Conservation (phyloP, 306 rosid genomes). For the Lotus japonicus region DNA sequence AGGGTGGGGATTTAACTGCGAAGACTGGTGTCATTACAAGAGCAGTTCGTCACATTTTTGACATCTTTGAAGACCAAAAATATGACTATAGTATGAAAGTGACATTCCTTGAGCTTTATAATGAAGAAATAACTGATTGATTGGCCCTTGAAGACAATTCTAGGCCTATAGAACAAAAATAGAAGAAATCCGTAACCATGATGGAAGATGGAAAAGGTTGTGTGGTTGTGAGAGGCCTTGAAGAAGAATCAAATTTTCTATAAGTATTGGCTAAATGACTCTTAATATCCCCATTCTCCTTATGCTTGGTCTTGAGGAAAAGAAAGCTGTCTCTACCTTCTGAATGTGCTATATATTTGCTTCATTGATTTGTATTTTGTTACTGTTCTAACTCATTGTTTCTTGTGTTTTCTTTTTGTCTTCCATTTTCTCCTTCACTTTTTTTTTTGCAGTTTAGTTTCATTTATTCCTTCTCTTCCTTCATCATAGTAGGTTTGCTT, state of each 20-base stretch:
- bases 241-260: slow-evolving; percentile 89
- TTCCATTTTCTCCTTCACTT: no score
- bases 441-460: no score
- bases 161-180: slow-evolving; percentile 61
- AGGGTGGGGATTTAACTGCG: slow-evolving; percentile 83
- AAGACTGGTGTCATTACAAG: slow-evolving; percentile 97
- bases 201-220: slow-evolving; percentile 98
- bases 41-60: slow-evolving; percentile 90
- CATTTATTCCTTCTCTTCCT: no score
- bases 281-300: no score
- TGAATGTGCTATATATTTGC: no score
- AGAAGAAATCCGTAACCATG: slow-evolving; percentile 61
- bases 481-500: no score
- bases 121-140: slow-evolving; percentile 86
- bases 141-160: slow-evolving; percentile 68
- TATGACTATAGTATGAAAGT: slow-evolving; percentile 92
- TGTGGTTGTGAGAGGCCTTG: slow-evolving; percentile 85
- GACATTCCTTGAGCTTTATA: slow-evolving; percentile 87
- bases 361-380: no score
- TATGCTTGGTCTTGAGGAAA: no score
- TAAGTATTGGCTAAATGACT: no score
- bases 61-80: slow-evolving; percentile 73
- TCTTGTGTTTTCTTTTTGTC: no score
- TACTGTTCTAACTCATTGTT: no score
- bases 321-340: no score